Conservation (phyloP, 345 rosid species). For the Sonneratia alba region DNA sequence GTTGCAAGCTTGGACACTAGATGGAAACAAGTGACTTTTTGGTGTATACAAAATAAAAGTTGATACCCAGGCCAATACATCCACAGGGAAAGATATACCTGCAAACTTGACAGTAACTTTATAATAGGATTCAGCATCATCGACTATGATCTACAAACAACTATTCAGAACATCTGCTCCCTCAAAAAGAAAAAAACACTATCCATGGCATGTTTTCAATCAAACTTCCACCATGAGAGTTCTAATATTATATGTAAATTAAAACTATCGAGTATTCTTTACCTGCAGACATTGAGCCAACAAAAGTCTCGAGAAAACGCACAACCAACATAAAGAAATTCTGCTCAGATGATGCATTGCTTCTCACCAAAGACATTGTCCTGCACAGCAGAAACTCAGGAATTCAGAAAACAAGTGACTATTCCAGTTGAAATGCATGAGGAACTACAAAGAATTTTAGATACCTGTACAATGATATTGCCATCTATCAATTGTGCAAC, state of each 20-base stretch:
- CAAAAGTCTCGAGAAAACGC: conserved; percentile 93
- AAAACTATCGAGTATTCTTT: conserved; percentile 7
- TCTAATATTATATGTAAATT: not conserved
- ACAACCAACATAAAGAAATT: conserved; percentile 76
- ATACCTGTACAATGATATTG: conserved; percentile 94
- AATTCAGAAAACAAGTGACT: not conserved
- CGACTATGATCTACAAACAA: not conserved
- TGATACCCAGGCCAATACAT: not conserved
- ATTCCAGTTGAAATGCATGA: not conserved
- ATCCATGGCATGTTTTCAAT: not conserved
- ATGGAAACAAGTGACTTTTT: not conserved
- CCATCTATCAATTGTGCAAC: conserved; percentile 52
- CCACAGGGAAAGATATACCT: not conserved
- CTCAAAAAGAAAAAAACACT: not conserved
- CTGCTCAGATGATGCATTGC: conserved; percentile 52
- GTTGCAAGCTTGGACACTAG: not conserved
- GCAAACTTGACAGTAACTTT: not conserved
- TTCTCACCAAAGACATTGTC: conserved; percentile 87
- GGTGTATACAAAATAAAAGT: not conserved
- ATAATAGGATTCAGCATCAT: not conserved
- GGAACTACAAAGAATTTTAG: conserved; percentile 8
- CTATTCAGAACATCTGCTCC: not conserved
- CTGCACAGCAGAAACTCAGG: conserved; percentile 36
- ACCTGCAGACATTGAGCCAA: conserved; percentile 98
- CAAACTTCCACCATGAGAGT: not conserved